A percentile compares a stretch with the other conserved stretches of the same genome.
Conservation (phyloP, 305 asterid genomes). For the Plantago coronopus region DNA sequence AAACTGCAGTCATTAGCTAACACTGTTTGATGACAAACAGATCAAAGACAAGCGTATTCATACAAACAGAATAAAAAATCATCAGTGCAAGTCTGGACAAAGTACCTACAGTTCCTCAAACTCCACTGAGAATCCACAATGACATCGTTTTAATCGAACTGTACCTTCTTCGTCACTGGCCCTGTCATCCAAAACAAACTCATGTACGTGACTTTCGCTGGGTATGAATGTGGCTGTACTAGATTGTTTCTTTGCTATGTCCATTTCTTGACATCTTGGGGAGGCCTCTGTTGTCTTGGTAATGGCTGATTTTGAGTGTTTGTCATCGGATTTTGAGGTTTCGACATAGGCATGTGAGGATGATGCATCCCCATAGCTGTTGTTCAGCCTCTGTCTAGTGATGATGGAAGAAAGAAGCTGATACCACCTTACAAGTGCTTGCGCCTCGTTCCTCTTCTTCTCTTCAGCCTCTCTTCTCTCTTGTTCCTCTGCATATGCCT, state of each 20-base stretch:
- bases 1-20: no score
- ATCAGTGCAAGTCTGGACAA: no score
- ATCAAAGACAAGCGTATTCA: no score
- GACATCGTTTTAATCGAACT: constrained; percentile 49
- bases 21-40: no score
- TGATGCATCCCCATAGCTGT: constrained; percentile 48
- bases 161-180: constrained; percentile 44
- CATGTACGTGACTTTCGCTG: constrained; percentile 58
- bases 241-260: constrained; percentile 22
- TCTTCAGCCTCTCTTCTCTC: constrained; percentile 70
- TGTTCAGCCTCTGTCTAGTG: constrained; percentile 71
- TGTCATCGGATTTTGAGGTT: constrained; percentile 28
- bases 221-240: constrained; percentile 18
- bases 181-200: constrained; percentile 46
- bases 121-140: constrained; percentile 77
- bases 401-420: constrained; percentile 87
- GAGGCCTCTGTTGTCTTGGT: constrained; percentile 25
- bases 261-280: constrained; percentile 24
- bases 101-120: constrained; percentile 56
- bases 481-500: constrained; percentile 90
- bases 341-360: constrained; percentile 30
- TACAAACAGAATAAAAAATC: no score
- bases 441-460: constrained; percentile 52
- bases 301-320: constrained; percentile 18
- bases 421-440: constrained; percentile 90